These are phyloP conservation scores for Blechomonas ayalai DNA, from an alignment of 208 protist genomes.

Conservation along the genomic window DNA sequence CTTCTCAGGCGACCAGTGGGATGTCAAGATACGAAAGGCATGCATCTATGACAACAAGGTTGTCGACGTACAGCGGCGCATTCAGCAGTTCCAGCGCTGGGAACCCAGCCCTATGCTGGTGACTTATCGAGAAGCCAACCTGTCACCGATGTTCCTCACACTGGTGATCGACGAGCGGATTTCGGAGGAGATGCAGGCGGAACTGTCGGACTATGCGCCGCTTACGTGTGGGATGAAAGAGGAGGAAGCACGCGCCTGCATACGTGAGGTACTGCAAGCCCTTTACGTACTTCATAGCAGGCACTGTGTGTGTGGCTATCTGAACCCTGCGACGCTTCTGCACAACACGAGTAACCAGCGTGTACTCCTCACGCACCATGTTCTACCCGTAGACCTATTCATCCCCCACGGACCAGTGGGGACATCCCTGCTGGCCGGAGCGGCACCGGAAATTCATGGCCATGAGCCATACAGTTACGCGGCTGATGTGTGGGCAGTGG, in stretches of 20 bases:
- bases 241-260: conserved; percentile 21
- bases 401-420: conserved; percentile 27
- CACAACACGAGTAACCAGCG: neutral
- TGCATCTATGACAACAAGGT: conserved; percentile 29
- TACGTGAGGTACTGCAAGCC: conserved; percentile 17
- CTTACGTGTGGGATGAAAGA: conserved; percentile 16
- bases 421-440: conserved; percentile 15
- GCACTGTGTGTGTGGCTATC: conserved; percentile 50
- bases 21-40: conserved; percentile 27
- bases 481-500: conserved; percentile 72
- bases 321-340: conserved; percentile 20
- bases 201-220: conserved; percentile 4
- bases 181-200: conserved; percentile 1
- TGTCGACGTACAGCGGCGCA: conserved; percentile 7
- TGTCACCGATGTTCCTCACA: conserved; percentile 39
- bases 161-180: conserved; percentile 12
- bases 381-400: conserved; percentile 59
- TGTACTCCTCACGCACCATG: conserved; percentile 33
- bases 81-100: conserved; percentile 3
- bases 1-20: conserved; percentile 2
- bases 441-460: conserved; percentile 59
- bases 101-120: conserved; percentile 6
- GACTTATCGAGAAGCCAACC: conserved; percentile 14
- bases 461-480: conserved; percentile 32
- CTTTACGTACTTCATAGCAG: conserved; percentile 35